phyloP scores from a whole-genome alignment of 192 early-diverging fungal species.

The Chytriomyces sp. region DNA sequence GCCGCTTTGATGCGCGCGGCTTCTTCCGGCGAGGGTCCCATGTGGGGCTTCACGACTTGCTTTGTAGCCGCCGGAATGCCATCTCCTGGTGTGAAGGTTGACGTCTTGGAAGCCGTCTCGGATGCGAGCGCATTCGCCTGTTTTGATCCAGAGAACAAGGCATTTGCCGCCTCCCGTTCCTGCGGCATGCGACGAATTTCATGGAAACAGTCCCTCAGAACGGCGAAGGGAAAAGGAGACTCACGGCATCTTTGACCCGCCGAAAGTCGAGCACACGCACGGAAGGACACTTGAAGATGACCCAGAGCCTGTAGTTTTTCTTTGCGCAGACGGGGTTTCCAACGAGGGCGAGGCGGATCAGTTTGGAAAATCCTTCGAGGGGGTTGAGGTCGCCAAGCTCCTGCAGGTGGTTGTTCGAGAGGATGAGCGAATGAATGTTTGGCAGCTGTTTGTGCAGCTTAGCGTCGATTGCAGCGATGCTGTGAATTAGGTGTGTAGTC shows the following conservation, averaged over 20 bases:
- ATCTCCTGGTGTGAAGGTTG: slow-evolving; percentile 89
- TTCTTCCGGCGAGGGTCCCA: slow-evolving; percentile 67
- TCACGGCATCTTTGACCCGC: slow-evolving; percentile 68
- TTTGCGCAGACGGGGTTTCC: slow-evolving; percentile 89
- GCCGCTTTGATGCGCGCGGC: slow-evolving; percentile 73
- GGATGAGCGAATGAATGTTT: slow-evolving; percentile 74
- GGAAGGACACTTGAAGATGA: slow-evolving; percentile 77
- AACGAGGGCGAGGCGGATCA: slow-evolving; percentile 71
- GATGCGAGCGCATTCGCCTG: slow-evolving; percentile 60
- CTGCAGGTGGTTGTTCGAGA: slow-evolving; percentile 82
- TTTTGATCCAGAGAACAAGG: slow-evolving; percentile 67
- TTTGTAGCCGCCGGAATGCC: slow-evolving; percentile 54
- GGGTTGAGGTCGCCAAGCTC: slow-evolving; percentile 88
- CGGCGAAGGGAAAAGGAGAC: slow-evolving; percentile 11
- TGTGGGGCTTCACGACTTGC: slow-evolving; percentile 53
- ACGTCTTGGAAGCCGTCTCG: slow-evolving; percentile 59
- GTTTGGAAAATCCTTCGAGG: slow-evolving; percentile 46
- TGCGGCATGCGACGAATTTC: slow-evolving; percentile 37
- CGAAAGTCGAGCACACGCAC: slow-evolving; percentile 88
- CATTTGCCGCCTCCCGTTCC: slow-evolving; percentile 82
- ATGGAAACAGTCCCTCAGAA: too few relatives aligned
- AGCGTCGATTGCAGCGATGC: slow-evolving; percentile 77
- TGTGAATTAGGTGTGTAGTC: too few relatives aligned
- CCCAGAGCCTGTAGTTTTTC: slow-evolving; percentile 73
- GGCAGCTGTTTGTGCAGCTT: slow-evolving; percentile 70